A percentile compares a stretch with the other conserved stretches of the same genome.
Evolutionary conservation across 1,284 basidiomycete genomes (phyloP).

Genomic region (Porphyrellus sp.): DNA sequence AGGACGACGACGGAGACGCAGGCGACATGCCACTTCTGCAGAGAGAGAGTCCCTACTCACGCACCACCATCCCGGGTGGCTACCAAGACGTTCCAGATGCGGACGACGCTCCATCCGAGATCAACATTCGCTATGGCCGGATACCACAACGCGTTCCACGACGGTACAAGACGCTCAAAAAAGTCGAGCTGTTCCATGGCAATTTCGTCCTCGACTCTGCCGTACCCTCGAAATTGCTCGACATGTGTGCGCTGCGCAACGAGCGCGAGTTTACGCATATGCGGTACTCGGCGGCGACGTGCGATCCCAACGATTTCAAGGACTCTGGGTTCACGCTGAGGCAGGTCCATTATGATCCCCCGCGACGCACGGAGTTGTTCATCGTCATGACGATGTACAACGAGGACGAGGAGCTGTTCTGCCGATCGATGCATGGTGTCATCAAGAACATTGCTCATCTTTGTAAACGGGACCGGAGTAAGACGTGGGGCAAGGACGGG

Average conservation of each 20-base stretch:
- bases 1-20: slow-evolving; percentile 40
- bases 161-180: slow-evolving; percentile 88
- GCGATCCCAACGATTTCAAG: slow-evolving; percentile 88
- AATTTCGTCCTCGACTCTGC: slow-evolving; percentile 87
- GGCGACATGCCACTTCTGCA: slow-evolving; percentile 66
- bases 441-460: slow-evolving; percentile 86
- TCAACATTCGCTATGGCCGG: slow-evolving; percentile 75
- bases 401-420: slow-evolving; percentile 75
- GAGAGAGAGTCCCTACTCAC: slow-evolving; percentile 38
- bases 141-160: slow-evolving; percentile 85
- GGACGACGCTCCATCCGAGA: slow-evolving; percentile 42
- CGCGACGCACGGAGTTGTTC: slow-evolving; percentile 82
- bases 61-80: slow-evolving; percentile 41
- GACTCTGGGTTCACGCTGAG: slow-evolving; percentile 78
- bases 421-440: slow-evolving; percentile 88
- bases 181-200: slow-evolving; percentile 85
- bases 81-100: slow-evolving; percentile 40
- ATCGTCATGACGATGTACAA: slow-evolving; percentile 83
- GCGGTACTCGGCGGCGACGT: slow-evolving; percentile 92
- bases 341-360: slow-evolving; percentile 80
- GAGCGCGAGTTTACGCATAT: slow-evolving; percentile 93
- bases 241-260: slow-evolving; percentile 69
- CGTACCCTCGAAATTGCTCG: slow-evolving; percentile 82
- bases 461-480: slow-evolving; percentile 78
- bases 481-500: slow-evolving; percentile 94